Conservation (phyloP, 225 moss, liverwort and hornwort genomes). For the Bryoerythrophyllum caledonicum region DNA sequence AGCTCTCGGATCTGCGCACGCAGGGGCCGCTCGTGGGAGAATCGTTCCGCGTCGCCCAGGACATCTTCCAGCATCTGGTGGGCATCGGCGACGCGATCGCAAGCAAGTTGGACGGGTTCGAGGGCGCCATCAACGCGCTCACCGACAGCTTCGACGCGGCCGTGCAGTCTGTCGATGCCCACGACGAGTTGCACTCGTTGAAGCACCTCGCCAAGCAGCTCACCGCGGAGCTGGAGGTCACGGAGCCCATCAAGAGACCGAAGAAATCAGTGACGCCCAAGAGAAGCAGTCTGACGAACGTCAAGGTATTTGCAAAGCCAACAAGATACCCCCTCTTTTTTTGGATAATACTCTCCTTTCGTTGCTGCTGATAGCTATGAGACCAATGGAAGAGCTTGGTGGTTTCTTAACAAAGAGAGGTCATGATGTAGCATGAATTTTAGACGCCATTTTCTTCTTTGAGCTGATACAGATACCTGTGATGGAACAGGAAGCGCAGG, state of each 20-base stretch:
- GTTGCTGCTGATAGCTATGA: no score
- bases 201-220: slow-evolving; percentile 30
- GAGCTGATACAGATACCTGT: no score
- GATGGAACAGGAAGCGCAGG: not conserved
- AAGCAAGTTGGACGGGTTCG: slow-evolving; percentile 23
- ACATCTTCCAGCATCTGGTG: slow-evolving; percentile 36
- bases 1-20: slow-evolving; percentile 30
- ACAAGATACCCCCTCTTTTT: no score
- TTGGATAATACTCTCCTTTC: no score
- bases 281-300: slow-evolving; percentile 7
- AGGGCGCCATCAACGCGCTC: slow-evolving; percentile 7
- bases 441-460: no score
- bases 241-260: not conserved
- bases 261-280: not conserved
- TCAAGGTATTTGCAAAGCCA: no score
- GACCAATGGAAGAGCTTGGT: no score
- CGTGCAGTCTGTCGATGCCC: slow-evolving; percentile 2
- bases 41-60: slow-evolving; percentile 28
- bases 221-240: not conserved
- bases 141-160: slow-evolving; percentile 23
- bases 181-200: slow-evolving; percentile 22
- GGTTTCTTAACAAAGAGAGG: no score
- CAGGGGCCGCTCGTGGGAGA: slow-evolving; percentile 23
- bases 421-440: no score
- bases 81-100: slow-evolving; percentile 32